These are phyloP conservation scores for Sporothrix dimorphospora DNA, from an alignment of 2,329 filamentous ascomycete species.

Conservation along the genomic window DNA sequence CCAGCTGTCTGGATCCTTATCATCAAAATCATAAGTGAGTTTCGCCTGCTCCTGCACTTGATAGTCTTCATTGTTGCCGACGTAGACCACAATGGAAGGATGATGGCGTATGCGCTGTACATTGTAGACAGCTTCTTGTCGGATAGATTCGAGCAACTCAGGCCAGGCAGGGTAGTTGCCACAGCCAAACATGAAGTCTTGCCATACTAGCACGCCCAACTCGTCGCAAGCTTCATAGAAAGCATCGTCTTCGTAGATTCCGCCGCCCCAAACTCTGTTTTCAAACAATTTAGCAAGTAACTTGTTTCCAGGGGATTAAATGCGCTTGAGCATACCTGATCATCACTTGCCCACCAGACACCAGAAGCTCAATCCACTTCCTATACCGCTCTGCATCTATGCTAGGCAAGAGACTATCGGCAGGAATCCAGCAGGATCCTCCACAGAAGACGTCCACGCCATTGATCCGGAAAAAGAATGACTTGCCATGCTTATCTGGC, in stretches of 20 bases:
- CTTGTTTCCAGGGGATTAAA: too few species aligned
- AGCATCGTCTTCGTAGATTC: conserved; percentile 69
- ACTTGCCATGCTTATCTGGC: conserved; percentile 67
- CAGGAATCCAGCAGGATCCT: conserved; percentile 85
- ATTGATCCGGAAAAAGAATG: conserved; percentile 80
- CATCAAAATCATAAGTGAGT: conserved; percentile 76
- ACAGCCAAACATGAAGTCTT: conserved; percentile 75
- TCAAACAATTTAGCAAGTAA: not conserved
- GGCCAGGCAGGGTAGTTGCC: conserved; percentile 69
- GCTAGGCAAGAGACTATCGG: conserved; percentile 76
- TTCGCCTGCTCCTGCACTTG: conserved; percentile 74
- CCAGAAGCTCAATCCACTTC: conserved; percentile 75
- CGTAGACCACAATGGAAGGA: conserved; percentile 83
- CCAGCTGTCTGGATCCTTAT: conserved; percentile 83
- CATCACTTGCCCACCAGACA: conserved; percentile 80
- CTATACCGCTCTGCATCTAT: conserved; percentile 67
- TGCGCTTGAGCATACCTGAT: conserved; percentile 50
- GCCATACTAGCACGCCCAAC: conserved; percentile 71
- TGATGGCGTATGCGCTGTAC: conserved; percentile 79
- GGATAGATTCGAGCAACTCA: conserved; percentile 61
- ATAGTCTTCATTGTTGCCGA: conserved; percentile 96
- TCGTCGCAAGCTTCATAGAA: conserved; percentile 74
- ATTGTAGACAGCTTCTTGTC: conserved; percentile 67
- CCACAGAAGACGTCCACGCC: conserved; percentile 76
- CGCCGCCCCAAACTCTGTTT: conserved; percentile 68